Conservation (phyloP, 495 filamentous ascomycete species). For the Xylaria curta region DNA sequence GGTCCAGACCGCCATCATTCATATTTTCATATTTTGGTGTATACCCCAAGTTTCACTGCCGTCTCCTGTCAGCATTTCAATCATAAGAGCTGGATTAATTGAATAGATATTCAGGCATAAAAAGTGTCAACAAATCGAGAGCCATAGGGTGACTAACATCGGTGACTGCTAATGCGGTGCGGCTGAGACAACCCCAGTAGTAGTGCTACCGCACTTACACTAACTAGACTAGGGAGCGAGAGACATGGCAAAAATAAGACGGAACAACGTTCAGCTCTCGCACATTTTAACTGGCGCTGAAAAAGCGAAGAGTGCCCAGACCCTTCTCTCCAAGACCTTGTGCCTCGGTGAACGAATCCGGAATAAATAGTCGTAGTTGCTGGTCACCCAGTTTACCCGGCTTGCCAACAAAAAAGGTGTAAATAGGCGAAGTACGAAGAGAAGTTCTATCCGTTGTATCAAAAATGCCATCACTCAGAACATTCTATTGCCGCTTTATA, state of each 20-base stretch:
- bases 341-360: slow-evolving; percentile 16
- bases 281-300: background rate
- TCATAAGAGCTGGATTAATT: background rate
- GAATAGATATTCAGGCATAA: background rate
- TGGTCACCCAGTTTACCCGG: no score
- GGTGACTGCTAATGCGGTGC: background rate
- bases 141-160: background rate
- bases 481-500: background rate
- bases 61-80: background rate
- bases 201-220: background rate
- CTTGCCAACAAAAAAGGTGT: background rate
- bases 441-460: background rate
- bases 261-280: slow-evolving; percentile 14
- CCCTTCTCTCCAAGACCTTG: background rate
- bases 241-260: slow-evolving; percentile 22
- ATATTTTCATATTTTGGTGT: background rate
- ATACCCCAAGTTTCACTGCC: background rate
- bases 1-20: background rate
- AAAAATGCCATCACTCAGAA: no score
- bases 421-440: background rate
- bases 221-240: background rate
- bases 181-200: background rate
- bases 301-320: background rate
- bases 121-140: background rate
- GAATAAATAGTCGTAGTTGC: background rate